Percentiles rank a stretch among this genome's conserved stretches.
These are phyloP conservation scores for Alternaria novae-zelandiae DNA, from an alignment of 2,329 filamentous ascomycete genomes.

Conservation along the genomic window DNA sequence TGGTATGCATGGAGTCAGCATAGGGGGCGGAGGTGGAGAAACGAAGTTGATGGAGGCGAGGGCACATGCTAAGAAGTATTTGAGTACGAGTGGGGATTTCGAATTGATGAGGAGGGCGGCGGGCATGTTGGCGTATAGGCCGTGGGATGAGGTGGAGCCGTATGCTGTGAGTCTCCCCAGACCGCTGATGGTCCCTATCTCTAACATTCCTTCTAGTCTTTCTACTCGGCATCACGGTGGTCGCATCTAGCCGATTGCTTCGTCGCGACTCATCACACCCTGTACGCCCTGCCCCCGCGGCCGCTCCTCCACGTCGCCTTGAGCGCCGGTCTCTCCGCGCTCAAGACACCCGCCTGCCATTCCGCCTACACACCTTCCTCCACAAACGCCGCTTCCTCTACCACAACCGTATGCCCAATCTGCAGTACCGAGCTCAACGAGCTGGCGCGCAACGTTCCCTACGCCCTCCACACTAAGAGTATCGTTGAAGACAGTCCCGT, in stretches of 20 bases:
- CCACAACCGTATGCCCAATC: conserved; percentile 84
- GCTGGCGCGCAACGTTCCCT: conserved; percentile 85
- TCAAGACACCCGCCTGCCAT: conserved; percentile 95
- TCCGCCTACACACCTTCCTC: conserved; percentile 66
- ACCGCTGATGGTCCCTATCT: background rate
- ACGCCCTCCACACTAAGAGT: conserved; percentile 93
- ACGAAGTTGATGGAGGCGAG: conserved; percentile 77
- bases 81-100: conserved; percentile 72
- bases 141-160: conserved; percentile 64
- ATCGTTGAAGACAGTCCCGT: conserved; percentile 87
- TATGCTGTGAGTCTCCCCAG: conserved; percentile 59
- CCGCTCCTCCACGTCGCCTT: conserved; percentile 91
- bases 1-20: conserved; percentile 72
- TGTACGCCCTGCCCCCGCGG: conserved; percentile 80
- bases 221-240: conserved; percentile 81
- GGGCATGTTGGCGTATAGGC: conserved; percentile 78
- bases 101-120: conserved; percentile 76
- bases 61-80: conserved; percentile 79
- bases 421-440: conserved; percentile 95
- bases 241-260: conserved; percentile 78
- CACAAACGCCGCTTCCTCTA: conserved; percentile 64
- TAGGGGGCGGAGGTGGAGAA: conserved; percentile 37
- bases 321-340: conserved; percentile 86
- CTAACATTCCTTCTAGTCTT: conserved; percentile 56
- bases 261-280: conserved; percentile 81